These are phyloP conservation scores for Rhizoclosmatium hyalinum DNA, from an alignment of 371 early-diverging fungal genomes.

Conservation along the genomic window DNA sequence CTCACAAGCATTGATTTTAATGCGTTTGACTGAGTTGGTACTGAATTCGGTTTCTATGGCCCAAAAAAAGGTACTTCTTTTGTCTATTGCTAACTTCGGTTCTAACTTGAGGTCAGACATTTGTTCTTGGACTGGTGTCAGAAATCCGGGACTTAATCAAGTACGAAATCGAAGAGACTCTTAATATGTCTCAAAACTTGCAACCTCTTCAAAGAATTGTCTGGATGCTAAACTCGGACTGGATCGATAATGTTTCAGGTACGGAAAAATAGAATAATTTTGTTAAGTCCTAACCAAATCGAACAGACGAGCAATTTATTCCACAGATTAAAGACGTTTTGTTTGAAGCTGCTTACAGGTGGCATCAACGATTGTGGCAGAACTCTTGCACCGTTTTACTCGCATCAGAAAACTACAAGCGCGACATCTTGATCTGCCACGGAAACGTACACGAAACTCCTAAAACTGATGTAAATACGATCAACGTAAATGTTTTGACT, in stretches of 20 bases:
- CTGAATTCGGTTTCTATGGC: background rate
- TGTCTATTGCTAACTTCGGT: background rate
- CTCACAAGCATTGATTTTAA: slow-evolving; percentile 8
- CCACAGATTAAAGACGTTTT: slow-evolving; percentile 20
- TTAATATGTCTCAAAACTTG: slow-evolving; percentile 16
- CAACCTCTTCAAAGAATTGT: slow-evolving; percentile 23
- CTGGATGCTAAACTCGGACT: slow-evolving; percentile 19
- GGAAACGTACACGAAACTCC: slow-evolving; percentile 23
- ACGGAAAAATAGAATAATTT: background rate
- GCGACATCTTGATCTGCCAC: slow-evolving; percentile 17
- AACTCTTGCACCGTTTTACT: slow-evolving; percentile 31
- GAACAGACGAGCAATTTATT: slow-evolving; percentile 14
- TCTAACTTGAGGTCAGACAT: background rate
- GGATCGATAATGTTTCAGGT: slow-evolving; percentile 6
- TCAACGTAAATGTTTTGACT: slow-evolving; percentile 25
- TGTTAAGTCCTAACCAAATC: background rate
- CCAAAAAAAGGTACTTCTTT: slow-evolving; percentile 16
- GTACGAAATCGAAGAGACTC: slow-evolving; percentile 23
- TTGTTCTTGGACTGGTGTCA: background rate
- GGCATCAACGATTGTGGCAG: slow-evolving; percentile 42
- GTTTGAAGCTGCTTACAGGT: slow-evolving; percentile 40
- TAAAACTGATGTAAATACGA: background rate
- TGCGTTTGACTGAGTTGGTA: background rate
- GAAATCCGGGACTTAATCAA: slow-evolving; percentile 19
- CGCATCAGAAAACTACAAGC: background rate